Evolutionary conservation across 805 yeast species (phyloP).

Genomic region (Candida loeiensis): DNA sequence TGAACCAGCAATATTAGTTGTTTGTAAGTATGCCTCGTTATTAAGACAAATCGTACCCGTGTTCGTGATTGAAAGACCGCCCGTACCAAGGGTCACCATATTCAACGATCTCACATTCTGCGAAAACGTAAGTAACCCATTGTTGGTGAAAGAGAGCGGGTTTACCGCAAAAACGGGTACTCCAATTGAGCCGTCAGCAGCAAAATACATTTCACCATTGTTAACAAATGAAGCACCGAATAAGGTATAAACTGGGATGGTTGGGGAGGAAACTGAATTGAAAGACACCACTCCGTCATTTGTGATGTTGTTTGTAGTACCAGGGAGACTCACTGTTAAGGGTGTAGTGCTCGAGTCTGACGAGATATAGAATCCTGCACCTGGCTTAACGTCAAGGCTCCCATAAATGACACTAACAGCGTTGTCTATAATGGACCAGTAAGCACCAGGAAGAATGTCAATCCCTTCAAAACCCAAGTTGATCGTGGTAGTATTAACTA

Average conservation of each 20-base stretch:
- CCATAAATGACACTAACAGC: constrained; percentile 13
- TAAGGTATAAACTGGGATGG: constrained; percentile 7
- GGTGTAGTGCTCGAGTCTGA: constrained; percentile 8
- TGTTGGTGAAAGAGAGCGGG: constrained; percentile 14
- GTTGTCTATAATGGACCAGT: constrained; percentile 16
- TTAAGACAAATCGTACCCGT: constrained; percentile 21
- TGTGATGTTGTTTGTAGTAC: constrained; percentile 13
- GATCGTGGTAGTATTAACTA: background rate
- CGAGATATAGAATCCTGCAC: constrained; percentile 17
- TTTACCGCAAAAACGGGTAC: constrained; percentile 11
- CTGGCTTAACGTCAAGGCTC: constrained; percentile 9
- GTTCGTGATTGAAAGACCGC: constrained; percentile 12
- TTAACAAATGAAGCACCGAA: constrained; percentile 8
- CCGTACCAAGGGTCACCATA: constrained; percentile 16
- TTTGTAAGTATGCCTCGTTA: constrained; percentile 20
- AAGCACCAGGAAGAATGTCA: constrained; percentile 14
- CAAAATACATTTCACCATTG: constrained; percentile 10
- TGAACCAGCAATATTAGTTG: constrained; percentile 19
- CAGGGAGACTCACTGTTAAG: constrained; percentile 9
- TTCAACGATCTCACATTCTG: constrained; percentile 20
- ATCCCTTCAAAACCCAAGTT: constrained; percentile 15
- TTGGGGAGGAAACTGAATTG: constrained; percentile 11
- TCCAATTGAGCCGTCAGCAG: constrained; percentile 10
- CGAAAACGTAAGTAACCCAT: constrained; percentile 20
- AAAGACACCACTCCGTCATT: constrained; percentile 17